A percentile compares a stretch with the other conserved stretches of the same genome.
These are phyloP conservation scores for Candida odintsovae DNA, from an alignment of 805 yeast genomes.

Conservation along the genomic window DNA sequence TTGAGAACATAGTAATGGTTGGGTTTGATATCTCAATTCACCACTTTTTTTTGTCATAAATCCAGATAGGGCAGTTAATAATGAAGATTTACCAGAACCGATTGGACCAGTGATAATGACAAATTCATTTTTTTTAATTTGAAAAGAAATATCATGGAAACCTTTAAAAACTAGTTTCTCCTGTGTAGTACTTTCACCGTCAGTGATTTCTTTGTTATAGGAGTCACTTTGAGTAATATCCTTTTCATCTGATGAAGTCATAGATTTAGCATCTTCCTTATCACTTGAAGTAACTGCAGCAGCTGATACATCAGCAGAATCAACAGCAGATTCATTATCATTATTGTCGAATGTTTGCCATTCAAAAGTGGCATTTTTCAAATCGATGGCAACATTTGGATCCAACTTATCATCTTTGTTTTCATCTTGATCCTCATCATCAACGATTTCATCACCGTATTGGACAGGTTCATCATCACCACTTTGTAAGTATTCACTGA, in stretches of 20 bases:
- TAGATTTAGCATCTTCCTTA: constrained; percentile 1
- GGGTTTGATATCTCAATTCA: constrained; percentile 40
- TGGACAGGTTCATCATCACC: constrained; percentile 30
- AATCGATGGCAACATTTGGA: constrained; percentile 37
- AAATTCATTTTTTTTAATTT: constrained; percentile 54
- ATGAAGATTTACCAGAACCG: constrained; percentile 73
- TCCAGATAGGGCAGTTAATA: constrained; percentile 62
- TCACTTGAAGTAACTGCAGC: no score
- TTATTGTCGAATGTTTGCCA: constrained; percentile 54
- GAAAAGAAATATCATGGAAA: constrained; percentile 39
- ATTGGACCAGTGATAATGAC: constrained; percentile 71
- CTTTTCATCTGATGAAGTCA: background rate
- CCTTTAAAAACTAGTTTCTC: constrained; percentile 36
- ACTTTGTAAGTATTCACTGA: constrained; percentile 45
- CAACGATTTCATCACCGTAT: constrained; percentile 33
- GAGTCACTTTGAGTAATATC: constrained; percentile 1
- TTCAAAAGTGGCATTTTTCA: constrained; percentile 50
- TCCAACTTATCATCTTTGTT: constrained; percentile 22
- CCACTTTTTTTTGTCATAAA: constrained; percentile 54
- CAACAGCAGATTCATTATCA: constrained; percentile 5
- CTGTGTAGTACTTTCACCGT: background rate
- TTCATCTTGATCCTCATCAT: constrained; percentile 33
- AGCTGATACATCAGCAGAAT: no score
- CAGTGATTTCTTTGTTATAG: background rate
- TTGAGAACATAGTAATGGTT: constrained; percentile 40